Evolutionary conservation across 805 yeast species (phyloP).

Genomic region (Saccharomycopsis oosterbeekiorum): DNA sequence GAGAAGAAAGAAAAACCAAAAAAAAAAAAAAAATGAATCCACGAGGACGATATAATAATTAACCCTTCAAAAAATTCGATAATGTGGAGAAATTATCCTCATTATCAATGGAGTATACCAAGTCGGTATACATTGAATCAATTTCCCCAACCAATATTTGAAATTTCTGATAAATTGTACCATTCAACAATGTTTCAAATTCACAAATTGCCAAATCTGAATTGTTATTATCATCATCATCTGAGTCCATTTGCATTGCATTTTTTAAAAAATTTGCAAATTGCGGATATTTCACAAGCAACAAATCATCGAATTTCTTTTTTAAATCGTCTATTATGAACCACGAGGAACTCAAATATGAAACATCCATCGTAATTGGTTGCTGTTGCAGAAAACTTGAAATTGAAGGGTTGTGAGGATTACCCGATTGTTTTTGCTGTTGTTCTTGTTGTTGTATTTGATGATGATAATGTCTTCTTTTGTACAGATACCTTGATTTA

Average conservation of each 20-base stretch:
- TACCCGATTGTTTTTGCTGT: not conserved
- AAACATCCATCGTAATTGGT: not conserved
- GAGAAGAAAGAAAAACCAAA: not conserved
- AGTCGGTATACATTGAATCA: conserved; percentile 4
- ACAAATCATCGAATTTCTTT: conserved; percentile 9
- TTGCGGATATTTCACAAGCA: not conserved
- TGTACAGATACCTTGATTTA: not conserved
- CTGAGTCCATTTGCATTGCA: not conserved
- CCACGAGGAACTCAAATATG: conserved; percentile 15
- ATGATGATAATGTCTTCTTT: not conserved
- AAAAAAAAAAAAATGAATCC: not conserved
- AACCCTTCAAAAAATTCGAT: conserved; percentile 6
- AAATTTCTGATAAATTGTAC: not conserved
- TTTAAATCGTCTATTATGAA: conserved; percentile 11
- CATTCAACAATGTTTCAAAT: not conserved
- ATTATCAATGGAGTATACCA: conserved; percentile 8
- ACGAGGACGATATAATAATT: not conserved
- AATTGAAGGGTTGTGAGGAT: not conserved
- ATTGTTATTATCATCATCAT: not conserved
- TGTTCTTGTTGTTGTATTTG: not conserved
- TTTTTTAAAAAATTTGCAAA: conserved; percentile 3
- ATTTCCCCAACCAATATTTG: not conserved
- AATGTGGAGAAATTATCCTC: conserved; percentile 11
- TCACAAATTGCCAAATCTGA: not conserved
- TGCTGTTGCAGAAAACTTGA: not conserved